Base-by-base conservation (phyloP, 495 filamentous ascomycete genomes). In the Podospora appendiculata region DNA sequence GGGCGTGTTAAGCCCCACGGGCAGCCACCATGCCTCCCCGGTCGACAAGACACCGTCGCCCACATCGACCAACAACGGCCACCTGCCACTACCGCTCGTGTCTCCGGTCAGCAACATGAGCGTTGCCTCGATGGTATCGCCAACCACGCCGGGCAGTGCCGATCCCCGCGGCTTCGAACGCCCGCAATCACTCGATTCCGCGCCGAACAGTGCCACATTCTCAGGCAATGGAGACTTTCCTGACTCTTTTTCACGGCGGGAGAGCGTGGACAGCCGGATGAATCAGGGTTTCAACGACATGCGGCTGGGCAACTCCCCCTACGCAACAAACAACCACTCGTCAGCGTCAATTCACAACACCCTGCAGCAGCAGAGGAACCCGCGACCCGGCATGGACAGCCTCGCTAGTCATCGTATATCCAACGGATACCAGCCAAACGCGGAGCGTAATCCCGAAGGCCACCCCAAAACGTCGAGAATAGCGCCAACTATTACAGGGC, bases 241-340 rank as follows among this genome's bases (percentile, higher is more conserved):
- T 10, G 66, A 70, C 50, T 49, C 66, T 1, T 49, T 70, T 17
- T 88, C 87, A 41, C 79, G 87, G 45, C 80, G 87, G 45, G 87
- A 85, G 68, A 89, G 86, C 52, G 77, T 90, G n/a, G 86, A 89
- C 57, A 88, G 85, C 59, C 78, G 85, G 52, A 77, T 90, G 59
- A 86, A 86, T 54, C 79, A 83, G 57, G 80, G 79, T 17, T 85
- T 90, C 47, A 77, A 76, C 45, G 82, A 87, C 32, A 72, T 90
- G 62, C 76, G 81, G 17, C 77, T 91, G 55, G 83, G 83, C 38
- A 67, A 66, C 67, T 65, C 87, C 3, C 87, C 87, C 7, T 89
- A 89, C 59, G 78, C 85, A 44, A 87, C 80, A 63, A 81, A 84
- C 54, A 89, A 89, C 61, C 86, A 83, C 32, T 90, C 87, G 6